phyloP scores from a whole-genome alignment of 169 alveolate genomes.

The Plasmodium gonderi region DNA sequence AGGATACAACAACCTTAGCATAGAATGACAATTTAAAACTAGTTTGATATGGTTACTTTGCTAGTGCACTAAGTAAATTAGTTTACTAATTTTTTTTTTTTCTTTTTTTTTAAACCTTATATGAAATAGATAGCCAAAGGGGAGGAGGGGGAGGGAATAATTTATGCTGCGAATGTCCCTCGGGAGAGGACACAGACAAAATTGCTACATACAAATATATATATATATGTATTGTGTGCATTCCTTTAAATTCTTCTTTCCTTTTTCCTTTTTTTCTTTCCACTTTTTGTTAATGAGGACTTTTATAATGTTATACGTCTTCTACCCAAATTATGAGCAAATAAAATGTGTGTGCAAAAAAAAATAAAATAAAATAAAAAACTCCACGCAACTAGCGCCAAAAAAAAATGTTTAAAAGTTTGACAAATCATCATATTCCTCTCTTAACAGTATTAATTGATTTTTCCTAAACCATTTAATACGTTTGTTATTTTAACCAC shows the following conservation, averaged over 20 bases:
- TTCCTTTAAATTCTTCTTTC: too few species aligned
- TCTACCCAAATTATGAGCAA: background rate
- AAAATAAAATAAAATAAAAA: too few species aligned
- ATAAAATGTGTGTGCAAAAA: background rate
- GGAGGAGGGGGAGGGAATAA: background rate
- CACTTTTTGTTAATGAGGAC: background rate
- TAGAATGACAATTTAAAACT: background rate
- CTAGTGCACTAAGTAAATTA: background rate
- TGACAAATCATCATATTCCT: background rate
- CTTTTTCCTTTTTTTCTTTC: background rate
- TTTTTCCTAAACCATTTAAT: background rate
- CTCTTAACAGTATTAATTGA: background rate
- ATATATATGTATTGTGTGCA: too few species aligned
- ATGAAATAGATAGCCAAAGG: background rate
- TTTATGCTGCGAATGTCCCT: background rate
- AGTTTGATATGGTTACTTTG: too few species aligned
- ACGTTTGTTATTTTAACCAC: background rate
- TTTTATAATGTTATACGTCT: background rate
- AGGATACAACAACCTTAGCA: background rate
- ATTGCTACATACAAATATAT: background rate
- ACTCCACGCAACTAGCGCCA: too few species aligned
- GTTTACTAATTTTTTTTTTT: background rate
- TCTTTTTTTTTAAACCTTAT: background rate
- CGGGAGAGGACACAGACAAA: background rate
- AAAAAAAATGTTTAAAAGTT: background rate